Evolutionary conservation across 768 basidiomycete genomes (phyloP).

Genomic region (Mycena galericulata): DNA sequence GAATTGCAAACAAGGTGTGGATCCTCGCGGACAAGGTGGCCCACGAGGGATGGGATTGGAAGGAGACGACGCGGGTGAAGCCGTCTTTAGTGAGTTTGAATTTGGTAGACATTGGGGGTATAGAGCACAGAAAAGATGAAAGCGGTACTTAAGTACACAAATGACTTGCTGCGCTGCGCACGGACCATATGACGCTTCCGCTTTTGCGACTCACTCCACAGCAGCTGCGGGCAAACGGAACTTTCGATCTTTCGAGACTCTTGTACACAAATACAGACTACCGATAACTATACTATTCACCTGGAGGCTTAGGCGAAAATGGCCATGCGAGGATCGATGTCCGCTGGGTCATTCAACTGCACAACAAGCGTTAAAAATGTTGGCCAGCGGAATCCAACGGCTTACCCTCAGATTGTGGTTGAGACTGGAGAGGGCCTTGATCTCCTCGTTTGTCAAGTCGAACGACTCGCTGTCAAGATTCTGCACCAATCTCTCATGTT

Average conservation of each 20-base stretch:
- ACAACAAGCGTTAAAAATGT: neutral
- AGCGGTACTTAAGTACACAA: slow-evolving; percentile 14
- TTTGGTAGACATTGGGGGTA: slow-evolving; percentile 58
- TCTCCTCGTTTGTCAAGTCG: slow-evolving; percentile 59
- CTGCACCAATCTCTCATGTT: slow-evolving; percentile 56
- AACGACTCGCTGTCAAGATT: slow-evolving; percentile 67
- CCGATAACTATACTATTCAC: slow-evolving; percentile 18
- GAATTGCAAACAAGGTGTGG: slow-evolving; percentile 62
- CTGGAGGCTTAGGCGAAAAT: slow-evolving; percentile 71
- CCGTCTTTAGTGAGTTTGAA: slow-evolving; percentile 78
- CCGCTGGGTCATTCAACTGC: slow-evolving; percentile 78
- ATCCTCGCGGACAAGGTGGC: slow-evolving; percentile 66
- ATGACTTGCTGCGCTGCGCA: slow-evolving; percentile 22
- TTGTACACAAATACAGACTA: slow-evolving; percentile 12
- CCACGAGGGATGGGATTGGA: slow-evolving; percentile 68
- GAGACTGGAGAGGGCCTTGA: slow-evolving; percentile 59
- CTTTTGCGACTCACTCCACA: slow-evolving; percentile 13
- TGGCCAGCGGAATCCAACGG: slow-evolving; percentile 27
- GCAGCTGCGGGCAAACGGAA: slow-evolving; percentile 23
- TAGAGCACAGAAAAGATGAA: slow-evolving; percentile 3
- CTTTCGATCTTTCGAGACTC: slow-evolving; percentile 21
- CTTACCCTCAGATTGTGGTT: slow-evolving; percentile 73
- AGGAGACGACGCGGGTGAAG: slow-evolving; percentile 70
- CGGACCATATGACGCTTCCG: slow-evolving; percentile 22
- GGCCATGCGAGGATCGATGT: slow-evolving; percentile 71